Conservation (phyloP, 73 alveolate genomes). For the Tetrahymena elliotti region DNA sequence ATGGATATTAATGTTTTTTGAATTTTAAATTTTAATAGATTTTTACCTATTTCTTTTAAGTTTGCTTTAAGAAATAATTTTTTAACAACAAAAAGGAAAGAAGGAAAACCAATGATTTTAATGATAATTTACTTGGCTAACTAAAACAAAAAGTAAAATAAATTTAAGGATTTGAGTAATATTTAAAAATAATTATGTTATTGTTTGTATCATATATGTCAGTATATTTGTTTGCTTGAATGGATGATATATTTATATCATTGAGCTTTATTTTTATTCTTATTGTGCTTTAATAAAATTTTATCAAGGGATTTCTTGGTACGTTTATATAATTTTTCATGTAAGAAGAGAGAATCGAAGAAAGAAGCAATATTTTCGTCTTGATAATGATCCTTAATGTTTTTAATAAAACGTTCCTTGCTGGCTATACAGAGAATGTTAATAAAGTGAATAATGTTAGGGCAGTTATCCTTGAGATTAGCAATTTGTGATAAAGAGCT, state of each 20-base stretch:
- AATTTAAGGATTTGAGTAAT: background rate
- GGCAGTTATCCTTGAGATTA: background rate
- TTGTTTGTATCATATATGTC: too few species aligned
- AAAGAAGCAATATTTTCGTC: background rate
- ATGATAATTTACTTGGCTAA: background rate
- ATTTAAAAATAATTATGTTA: background rate
- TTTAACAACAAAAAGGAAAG: background rate
- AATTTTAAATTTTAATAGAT: too few species aligned
- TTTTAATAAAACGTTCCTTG: background rate
- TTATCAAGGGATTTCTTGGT: background rate
- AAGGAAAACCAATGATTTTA: background rate
- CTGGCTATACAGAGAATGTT: background rate
- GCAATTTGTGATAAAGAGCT: background rate
- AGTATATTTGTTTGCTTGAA: too few species aligned
- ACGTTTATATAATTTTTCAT: background rate
- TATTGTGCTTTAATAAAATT: background rate
- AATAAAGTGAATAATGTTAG: background rate
- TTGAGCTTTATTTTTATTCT: background rate
- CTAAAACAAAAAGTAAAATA: background rate
- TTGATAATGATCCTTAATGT: background rate
- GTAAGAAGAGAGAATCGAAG: background rate
- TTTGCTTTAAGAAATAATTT: too few species aligned
- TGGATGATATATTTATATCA: background rate
- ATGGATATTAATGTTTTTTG: too few species aligned
- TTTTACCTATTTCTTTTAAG: background rate